Evolutionary conservation across 2,329 filamentous ascomycete genomes (phyloP), one percentile per base, ranked within the genome.

Genomic region (Periconia sp.): DNA sequence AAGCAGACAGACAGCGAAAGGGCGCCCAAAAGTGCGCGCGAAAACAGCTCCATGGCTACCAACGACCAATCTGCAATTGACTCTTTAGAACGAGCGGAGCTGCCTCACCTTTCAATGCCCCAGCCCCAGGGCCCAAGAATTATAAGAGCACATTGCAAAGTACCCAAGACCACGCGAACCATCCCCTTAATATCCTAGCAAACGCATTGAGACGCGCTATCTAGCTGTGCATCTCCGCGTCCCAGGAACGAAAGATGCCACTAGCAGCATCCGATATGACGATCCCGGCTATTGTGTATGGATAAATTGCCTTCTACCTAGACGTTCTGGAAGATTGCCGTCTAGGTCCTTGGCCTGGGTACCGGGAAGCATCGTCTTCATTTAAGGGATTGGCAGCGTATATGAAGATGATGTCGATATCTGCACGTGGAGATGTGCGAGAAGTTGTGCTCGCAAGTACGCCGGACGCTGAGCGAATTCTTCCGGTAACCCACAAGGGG

Each of bases 211-310:
- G 13, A 5, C 4, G 31, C 31, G 24, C 26, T 13, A 8, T 13
- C 17, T 31, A 43, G 26, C 24, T 21, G 24, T 2, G 31, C 29
- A 29, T 29, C 23, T 29, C 29, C 17, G 13, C 31, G 30, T 30
- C 11, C 26, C 30, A 15, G 24, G 18, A 13, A 18, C 41, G 34
- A 34, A 35, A 45, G 39, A 45, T 41, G 44, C 44, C 41, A 32
- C 40, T 40, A 34, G 56, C n/a, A 37, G 51, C 46, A 53, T 38
- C 50, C 43, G 51, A 56, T 54, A 54, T 46, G 53, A 52, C 24
- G 51, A 56, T 58, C 50, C 63, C 63, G 63, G 63, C 31, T 62
- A 63, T 65, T 52, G 33, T 56, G 38, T 48, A 48, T 57, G 63
- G 61, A 42, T 65, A 66, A 65, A 63, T 57, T 56, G 34, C 28